Evolutionary conservation across 208 protist genomes (phyloP).

Genomic region (Trichomonas gallinae): DNA sequence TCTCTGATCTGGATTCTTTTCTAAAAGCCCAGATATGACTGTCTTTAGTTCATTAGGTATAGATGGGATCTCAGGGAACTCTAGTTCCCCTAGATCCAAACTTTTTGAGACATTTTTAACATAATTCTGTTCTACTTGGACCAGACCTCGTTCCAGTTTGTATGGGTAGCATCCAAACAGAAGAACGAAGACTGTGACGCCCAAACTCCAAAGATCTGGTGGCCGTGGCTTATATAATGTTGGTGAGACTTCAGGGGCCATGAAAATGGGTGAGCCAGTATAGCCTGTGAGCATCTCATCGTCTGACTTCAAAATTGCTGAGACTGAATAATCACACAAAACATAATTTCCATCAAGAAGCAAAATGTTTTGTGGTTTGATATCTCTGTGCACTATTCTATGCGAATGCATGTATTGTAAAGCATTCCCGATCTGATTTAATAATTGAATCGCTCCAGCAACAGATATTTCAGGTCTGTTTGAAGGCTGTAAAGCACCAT

Average conservation of each 20-base stretch:
- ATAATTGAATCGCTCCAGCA: not conserved
- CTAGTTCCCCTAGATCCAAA: not conserved
- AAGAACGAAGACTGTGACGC: not conserved
- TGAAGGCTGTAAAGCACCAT: not conserved
- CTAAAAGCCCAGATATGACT: not conserved
- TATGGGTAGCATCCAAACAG: not conserved
- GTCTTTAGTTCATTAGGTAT: not conserved
- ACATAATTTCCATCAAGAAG: not conserved
- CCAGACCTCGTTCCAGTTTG: not conserved
- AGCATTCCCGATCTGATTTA: not conserved
- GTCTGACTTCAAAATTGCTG: not conserved
- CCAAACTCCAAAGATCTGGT: not conserved
- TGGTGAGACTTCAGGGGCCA: not conserved
- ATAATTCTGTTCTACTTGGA: not conserved
- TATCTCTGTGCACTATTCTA: not conserved
- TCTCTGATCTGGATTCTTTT: not conserved
- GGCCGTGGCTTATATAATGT: not conserved
- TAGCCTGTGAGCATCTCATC: not conserved
- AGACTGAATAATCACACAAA: constrained; percentile 1
- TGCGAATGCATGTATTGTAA: not conserved
- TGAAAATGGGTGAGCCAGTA: not conserved
- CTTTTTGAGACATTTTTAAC: not conserved
- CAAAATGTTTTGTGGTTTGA: not conserved
- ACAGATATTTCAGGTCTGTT: not conserved
- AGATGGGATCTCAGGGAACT: not conserved